Conservation (phyloP, 2,329 filamentous ascomycete genomes). For the Pseudopyricularia cyperi region DNA sequence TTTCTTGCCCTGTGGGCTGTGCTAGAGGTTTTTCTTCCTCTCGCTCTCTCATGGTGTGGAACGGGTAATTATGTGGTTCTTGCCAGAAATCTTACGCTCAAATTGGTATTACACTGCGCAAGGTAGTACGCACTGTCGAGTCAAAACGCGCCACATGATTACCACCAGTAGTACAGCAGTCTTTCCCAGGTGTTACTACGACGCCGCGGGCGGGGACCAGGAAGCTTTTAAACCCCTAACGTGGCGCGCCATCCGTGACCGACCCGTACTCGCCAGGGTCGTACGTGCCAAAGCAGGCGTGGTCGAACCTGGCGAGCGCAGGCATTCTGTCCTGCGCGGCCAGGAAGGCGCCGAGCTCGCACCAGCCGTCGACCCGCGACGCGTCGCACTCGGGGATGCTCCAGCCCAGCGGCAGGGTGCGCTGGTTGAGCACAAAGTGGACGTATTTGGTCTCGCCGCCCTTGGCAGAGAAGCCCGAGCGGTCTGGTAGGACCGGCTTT, state of each 20-base stretch:
- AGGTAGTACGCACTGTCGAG: too few species aligned
- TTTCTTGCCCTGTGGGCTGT: too few species aligned
- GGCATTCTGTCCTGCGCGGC: slow-evolving; percentile 46
- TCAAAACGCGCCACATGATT: too few species aligned
- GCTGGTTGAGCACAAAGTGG: slow-evolving; percentile 62
- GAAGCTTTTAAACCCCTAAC: neutral
- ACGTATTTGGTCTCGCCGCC: slow-evolving; percentile 52
- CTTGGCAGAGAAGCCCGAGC: slow-evolving; percentile 35
- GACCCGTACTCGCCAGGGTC: slow-evolving; percentile 29
- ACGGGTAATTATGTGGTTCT: too few species aligned
- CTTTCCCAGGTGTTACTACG: too few species aligned
- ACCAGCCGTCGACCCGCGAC: slow-evolving; percentile 60
- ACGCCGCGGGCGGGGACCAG: too few species aligned
- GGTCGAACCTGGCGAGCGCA: slow-evolving; percentile 45
- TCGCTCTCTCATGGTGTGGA: too few species aligned
- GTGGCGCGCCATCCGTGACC: slow-evolving; percentile 34
- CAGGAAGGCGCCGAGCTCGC: slow-evolving; percentile 57
- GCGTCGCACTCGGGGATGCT: slow-evolving; percentile 53
- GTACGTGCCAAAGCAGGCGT: slow-evolving; percentile 53
- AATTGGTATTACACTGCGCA: too few species aligned
- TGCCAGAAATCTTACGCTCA: too few species aligned
- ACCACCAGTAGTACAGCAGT: too few species aligned
- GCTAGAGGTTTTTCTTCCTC: too few species aligned
- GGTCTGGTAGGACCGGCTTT: slow-evolving; percentile 42
- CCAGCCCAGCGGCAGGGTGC: slow-evolving; percentile 54